A percentile compares a stretch with the other conserved stretches of the same genome.
Evolutionary conservation across 2,329 filamentous ascomycete genomes (phyloP).

Genomic region (Cryoendolithus antarcticus): DNA sequence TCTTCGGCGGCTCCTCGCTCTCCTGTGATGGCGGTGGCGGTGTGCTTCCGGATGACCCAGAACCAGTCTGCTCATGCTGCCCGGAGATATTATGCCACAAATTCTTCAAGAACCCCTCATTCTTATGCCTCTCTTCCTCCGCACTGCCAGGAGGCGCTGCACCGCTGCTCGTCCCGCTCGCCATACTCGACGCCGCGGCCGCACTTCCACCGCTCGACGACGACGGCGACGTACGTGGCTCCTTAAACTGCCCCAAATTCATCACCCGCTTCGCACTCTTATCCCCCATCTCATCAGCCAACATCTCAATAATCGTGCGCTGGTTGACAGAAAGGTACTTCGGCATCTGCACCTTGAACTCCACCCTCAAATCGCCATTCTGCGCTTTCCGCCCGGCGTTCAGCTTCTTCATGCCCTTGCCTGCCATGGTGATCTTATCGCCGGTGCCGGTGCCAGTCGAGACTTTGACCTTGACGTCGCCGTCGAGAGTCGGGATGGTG

Average conservation of each 20-base stretch:
- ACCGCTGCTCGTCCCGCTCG: neutral
- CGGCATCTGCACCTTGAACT: constrained; percentile 91
- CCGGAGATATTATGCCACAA: constrained; percentile 90
- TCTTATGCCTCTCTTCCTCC: constrained; percentile 42
- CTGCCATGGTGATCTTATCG: constrained; percentile 75
- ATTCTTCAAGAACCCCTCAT: constrained; percentile 83
- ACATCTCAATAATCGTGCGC: constrained; percentile 83
- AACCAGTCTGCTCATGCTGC: constrained; percentile 36
- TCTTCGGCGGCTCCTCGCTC: constrained; percentile 22
- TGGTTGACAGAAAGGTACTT: constrained; percentile 89
- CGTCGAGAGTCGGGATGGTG: constrained; percentile 77
- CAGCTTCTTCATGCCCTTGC: constrained; percentile 90
- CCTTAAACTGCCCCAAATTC: constrained; percentile 46
- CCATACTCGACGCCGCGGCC: neutral
- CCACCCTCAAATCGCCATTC: constrained; percentile 75
- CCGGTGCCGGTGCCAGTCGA: constrained; percentile 84
- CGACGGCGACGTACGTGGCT: constrained; percentile 18
- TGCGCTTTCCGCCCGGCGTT: constrained; percentile 48
- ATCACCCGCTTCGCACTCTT: constrained; percentile 85
- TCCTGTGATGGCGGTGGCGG: constrained; percentile 11
- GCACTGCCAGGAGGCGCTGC: constrained; percentile 7
- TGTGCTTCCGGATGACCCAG: constrained; percentile 5
- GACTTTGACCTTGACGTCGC: constrained; percentile 80
- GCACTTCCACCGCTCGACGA: too few relatives aligned
- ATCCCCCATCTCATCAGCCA: constrained; percentile 92